Percentiles rank a stretch among this genome's conserved stretches.
phyloP scores from a whole-genome alignment of 164 flowering plant genomes.

The Aristolochia contorta region DNA sequence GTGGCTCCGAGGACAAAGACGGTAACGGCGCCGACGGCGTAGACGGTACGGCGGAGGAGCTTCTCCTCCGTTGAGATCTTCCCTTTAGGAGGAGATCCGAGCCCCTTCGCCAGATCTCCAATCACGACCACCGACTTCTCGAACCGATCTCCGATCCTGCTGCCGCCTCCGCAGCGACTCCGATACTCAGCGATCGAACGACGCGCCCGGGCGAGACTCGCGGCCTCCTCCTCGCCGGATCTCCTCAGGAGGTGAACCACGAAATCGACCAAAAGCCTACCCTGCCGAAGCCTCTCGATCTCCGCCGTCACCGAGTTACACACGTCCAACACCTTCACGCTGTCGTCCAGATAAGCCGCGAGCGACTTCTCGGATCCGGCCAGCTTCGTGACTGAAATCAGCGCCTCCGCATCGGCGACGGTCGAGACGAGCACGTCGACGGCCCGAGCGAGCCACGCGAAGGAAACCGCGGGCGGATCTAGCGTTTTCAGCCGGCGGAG shows the following conservation, averaged over 20 bases:
- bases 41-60: slow-evolving; percentile 18
- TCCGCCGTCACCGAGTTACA: slow-evolving; percentile 27
- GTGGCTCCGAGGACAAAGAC: slow-evolving; percentile 20
- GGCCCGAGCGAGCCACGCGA: slow-evolving; percentile 22
- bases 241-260: slow-evolving; percentile 12
- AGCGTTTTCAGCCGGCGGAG: slow-evolving; percentile 18
- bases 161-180: not conserved
- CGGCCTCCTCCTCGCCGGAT: slow-evolving; percentile 4
- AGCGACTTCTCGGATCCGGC: slow-evolving; percentile 3
- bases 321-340: slow-evolving; percentile 22
- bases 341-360: slow-evolving; percentile 16
- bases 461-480: slow-evolving; percentile 8
- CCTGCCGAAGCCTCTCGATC: slow-evolving; percentile 21
- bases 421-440: slow-evolving; percentile 19
- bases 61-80: slow-evolving; percentile 15
- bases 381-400: slow-evolving; percentile 6
- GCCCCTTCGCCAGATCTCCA: slow-evolving; percentile 11
- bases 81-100: slow-evolving; percentile 14
- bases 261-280: slow-evolving; percentile 17
- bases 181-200: slow-evolving; percentile 16
- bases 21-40: slow-evolving; percentile 21
- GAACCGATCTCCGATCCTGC: slow-evolving; percentile 1
- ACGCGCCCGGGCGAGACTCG: slow-evolving; percentile 16
- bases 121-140: slow-evolving; percentile 13
- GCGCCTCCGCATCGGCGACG: slow-evolving; percentile 19